Conservation (phyloP, 345 rosid species). For the Moricandia moricandioides region DNA sequence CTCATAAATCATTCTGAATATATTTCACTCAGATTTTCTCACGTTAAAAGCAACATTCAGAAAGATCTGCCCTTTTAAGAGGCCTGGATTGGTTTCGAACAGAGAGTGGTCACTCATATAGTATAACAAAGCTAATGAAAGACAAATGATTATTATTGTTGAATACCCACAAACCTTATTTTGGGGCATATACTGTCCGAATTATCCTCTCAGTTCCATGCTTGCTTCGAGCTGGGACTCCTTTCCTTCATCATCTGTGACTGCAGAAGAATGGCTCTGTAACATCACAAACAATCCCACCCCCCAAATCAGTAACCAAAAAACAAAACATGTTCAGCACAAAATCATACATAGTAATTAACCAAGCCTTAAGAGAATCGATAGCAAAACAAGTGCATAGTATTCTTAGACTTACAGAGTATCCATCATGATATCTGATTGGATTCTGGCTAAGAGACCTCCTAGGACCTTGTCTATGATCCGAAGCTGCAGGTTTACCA, state of each 20-base stretch:
- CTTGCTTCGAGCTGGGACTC: constrained; percentile 41
- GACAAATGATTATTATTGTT: neutral
- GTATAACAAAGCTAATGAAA: neutral
- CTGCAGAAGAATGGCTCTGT: constrained; percentile 84
- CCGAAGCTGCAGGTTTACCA: constrained; percentile 42
- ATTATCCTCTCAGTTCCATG: constrained; percentile 62
- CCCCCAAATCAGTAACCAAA: neutral
- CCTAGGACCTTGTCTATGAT: constrained; percentile 51
- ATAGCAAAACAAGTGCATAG: neutral
- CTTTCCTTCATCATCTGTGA: constrained; percentile 87
- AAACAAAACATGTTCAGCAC: neutral
- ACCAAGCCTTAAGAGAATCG: neutral
- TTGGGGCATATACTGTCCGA: constrained; percentile 67
- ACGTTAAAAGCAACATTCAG: neutral
- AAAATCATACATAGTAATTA: neutral
- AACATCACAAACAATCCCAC: constrained; percentile 20
- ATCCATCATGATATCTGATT: constrained; percentile 66
- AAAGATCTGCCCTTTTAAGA: neutral
- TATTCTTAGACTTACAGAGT: constrained; percentile 59
- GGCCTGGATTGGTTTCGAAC: neutral
- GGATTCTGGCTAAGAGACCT: constrained; percentile 77
- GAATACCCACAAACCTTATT: constrained; percentile 54
- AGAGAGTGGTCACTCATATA: neutral
- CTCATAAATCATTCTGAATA: neutral
- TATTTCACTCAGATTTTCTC: neutral